These are phyloP conservation scores for Monosporozyma unispora DNA, from an alignment of 805 yeast species.

Conservation along the genomic window DNA sequence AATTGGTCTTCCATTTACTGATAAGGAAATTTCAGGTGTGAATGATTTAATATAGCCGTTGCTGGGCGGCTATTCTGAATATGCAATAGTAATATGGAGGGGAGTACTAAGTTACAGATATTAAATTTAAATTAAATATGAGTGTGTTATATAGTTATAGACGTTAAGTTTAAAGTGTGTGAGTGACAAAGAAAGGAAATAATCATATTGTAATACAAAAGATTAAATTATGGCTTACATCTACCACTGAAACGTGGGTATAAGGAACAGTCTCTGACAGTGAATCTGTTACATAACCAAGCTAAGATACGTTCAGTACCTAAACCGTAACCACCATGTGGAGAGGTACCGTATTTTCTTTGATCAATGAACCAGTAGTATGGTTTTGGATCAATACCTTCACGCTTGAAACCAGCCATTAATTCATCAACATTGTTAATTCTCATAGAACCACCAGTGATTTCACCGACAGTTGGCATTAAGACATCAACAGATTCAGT, in stretches of 20 bases:
- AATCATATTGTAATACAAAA: too few relatives aligned
- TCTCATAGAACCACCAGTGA: constrained; percentile 99
- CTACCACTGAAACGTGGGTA: constrained; percentile 98
- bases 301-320: constrained; percentile 98
- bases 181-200: too few relatives aligned
- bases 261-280: constrained; percentile 95
- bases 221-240: constrained; percentile 96
- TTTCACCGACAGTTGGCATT: constrained; percentile 99
- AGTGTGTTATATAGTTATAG: background rate
- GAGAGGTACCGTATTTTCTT: constrained; percentile 94
- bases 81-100: background rate
- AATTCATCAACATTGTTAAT: constrained; percentile 73
- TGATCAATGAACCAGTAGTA: constrained; percentile 97
- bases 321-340: constrained; percentile 98
- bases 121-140: background rate
- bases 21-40: too few relatives aligned
- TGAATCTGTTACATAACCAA: constrained; percentile 95
- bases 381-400: constrained; percentile 67
- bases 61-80: background rate
- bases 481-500: constrained; percentile 97
- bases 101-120: background rate
- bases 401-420: constrained; percentile 86
- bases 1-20: too few relatives aligned
- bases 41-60: too few relatives aligned
- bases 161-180: background rate